Percentiles rank a stretch among this genome's conserved stretches.
phyloP scores from a whole-genome alignment of 2,329 filamentous ascomycete species.

The Stachybotrys chlorohalonatus region DNA sequence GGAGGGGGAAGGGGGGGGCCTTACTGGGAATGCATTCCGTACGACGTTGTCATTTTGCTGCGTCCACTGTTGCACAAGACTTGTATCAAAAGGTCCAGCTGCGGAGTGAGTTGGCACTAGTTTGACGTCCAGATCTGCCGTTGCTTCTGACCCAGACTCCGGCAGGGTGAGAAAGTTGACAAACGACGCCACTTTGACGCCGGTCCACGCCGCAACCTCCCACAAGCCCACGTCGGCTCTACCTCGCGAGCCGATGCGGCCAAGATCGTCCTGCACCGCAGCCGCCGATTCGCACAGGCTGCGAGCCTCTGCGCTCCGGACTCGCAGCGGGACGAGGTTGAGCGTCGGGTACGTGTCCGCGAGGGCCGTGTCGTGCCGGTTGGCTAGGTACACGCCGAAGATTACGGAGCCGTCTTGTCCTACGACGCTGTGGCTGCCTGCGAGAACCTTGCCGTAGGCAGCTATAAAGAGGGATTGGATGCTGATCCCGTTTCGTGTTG shows the following conservation, averaged over 20 bases:
- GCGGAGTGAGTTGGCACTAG: conserved; percentile 1
- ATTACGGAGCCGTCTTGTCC: conserved; percentile 35
- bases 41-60: conserved; percentile 11
- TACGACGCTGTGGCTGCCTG: conserved; percentile 5
- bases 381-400: conserved; percentile 77
- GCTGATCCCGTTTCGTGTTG: conserved; percentile 48
- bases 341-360: conserved; percentile 58
- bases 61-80: conserved; percentile 1
- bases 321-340: conserved; percentile 65
- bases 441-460: conserved; percentile 45
- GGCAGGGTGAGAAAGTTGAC: conserved; percentile 70
- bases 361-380: conserved; percentile 49
- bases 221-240: conserved; percentile 53
- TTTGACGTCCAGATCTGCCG: conserved; percentile 1
- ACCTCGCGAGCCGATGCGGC: conserved; percentile 41
- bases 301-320: conserved; percentile 26
- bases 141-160: not conserved
- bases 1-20: conserved; percentile 2
- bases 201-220: conserved; percentile 70
- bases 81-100: not conserved
- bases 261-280: conserved; percentile 59
- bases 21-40: conserved; percentile 17
- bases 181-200: conserved; percentile 59
- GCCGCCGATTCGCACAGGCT: conserved; percentile 42
- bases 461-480: conserved; percentile 72